A percentile compares a stretch with the other conserved stretches of the same genome.
phyloP scores from a whole-genome alignment of 306 rosid species.

The Ochetophila trinervis region DNA sequence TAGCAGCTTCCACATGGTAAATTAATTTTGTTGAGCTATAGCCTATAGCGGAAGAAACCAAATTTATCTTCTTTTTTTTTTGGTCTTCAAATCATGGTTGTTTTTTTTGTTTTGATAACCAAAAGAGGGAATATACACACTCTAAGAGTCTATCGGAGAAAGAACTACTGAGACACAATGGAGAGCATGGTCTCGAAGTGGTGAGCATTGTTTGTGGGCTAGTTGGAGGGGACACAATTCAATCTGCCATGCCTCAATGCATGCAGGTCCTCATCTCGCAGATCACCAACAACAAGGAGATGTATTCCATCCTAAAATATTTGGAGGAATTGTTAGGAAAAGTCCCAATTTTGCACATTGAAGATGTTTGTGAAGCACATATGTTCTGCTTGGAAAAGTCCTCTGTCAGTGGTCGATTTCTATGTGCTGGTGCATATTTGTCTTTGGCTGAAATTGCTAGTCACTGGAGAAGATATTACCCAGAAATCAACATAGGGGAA shows the following conservation, averaged over 20 bases:
- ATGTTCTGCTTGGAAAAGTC: slow-evolving; percentile 38
- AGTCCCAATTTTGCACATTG: slow-evolving; percentile 36
- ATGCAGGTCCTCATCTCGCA: slow-evolving; percentile 5
- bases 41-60: too few relatives aligned
- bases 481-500: neutral
- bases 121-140: slow-evolving; percentile 6
- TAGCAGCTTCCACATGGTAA: slow-evolving; percentile 1
- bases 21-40: too few relatives aligned
- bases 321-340: slow-evolving; percentile 38
- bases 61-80: too few relatives aligned
- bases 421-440: slow-evolving; percentile 2
- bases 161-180: neutral
- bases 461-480: neutral
- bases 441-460: slow-evolving; percentile 14
- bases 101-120: neutral
- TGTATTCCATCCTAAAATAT: slow-evolving; percentile 18
- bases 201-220: slow-evolving; percentile 26
- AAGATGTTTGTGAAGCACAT: slow-evolving; percentile 51
- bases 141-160: slow-evolving; percentile 21
- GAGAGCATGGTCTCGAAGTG: slow-evolving; percentile 13
- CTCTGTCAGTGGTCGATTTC: slow-evolving; percentile 17
- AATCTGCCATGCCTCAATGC: slow-evolving; percentile 2
- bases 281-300: neutral
- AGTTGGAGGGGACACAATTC: slow-evolving; percentile 22
- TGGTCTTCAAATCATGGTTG: neutral